Percentiles rank a stretch among this genome's conserved stretches.
Conservation (phyloP, 2,329 filamentous ascomycete genomes). For the Exophiala sideris region DNA sequence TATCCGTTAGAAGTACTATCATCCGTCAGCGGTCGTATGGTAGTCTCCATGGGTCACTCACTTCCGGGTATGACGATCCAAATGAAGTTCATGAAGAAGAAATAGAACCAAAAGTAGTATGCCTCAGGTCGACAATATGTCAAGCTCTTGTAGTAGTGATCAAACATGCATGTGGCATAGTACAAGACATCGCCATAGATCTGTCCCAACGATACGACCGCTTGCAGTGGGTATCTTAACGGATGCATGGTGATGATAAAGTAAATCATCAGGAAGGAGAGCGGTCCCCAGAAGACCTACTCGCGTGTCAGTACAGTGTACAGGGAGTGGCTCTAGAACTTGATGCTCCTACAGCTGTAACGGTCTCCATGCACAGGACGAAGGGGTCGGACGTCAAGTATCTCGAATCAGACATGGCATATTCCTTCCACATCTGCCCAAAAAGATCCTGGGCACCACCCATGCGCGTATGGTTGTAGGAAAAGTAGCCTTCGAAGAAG, state of each 20-base stretch:
- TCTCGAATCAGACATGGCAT: slow-evolving; percentile 78
- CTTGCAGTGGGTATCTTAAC: slow-evolving; percentile 57
- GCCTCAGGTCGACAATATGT: slow-evolving; percentile 60
- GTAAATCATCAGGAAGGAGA: slow-evolving; percentile 56
- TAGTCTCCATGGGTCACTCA: slow-evolving; percentile 37
- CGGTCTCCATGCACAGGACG: neutral
- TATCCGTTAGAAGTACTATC: slow-evolving; percentile 38
- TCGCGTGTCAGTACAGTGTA: slow-evolving; percentile 6
- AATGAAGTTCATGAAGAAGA: slow-evolving; percentile 63
- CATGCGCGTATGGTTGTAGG: slow-evolving; percentile 64
- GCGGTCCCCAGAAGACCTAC: slow-evolving; percentile 59
- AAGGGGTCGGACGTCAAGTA: slow-evolving; percentile 80
- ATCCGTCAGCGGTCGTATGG: neutral
- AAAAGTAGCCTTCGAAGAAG: slow-evolving; percentile 83
- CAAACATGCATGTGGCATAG: slow-evolving; percentile 61
- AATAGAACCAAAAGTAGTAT: slow-evolving; percentile 66
- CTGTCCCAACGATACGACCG: slow-evolving; percentile 61
- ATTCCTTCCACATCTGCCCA: slow-evolving; percentile 91
- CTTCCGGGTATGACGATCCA: slow-evolving; percentile 62
- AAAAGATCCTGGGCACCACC: slow-evolving; percentile 68
- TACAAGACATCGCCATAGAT: slow-evolving; percentile 64
- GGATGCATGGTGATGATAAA: slow-evolving; percentile 54
- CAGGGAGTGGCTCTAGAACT: neutral
- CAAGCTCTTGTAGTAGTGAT: slow-evolving; percentile 53
- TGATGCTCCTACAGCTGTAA: neutral